Conservation (phyloP, 2,329 filamentous ascomycete species). For the Diaporthe vaccinii region DNA sequence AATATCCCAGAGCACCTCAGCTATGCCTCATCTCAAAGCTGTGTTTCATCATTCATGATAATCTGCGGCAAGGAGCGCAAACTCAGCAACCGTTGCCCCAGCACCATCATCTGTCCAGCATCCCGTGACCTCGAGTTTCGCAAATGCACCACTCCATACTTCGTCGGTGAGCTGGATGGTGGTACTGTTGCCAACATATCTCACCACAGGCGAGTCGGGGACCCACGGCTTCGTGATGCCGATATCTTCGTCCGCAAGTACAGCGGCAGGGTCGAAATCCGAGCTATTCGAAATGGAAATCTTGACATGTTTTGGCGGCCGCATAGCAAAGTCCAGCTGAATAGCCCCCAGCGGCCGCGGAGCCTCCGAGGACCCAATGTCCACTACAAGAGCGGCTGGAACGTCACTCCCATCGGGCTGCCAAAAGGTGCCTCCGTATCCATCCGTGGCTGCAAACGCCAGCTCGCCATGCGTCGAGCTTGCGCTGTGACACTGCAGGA, state of each 20-base stretch:
- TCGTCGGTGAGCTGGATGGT: conserved; percentile 13
- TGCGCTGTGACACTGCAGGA: conserved; percentile 70
- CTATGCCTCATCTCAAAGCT: not conserved
- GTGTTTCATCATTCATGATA: not conserved
- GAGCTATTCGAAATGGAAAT: conserved; percentile 40
- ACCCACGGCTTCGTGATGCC: conserved; percentile 43
- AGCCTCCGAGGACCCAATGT: conserved; percentile 45
- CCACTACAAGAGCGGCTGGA: conserved; percentile 70
- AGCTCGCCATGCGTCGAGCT: conserved; percentile 70
- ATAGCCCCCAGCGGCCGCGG: conserved; percentile 31
- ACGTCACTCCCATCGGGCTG: conserved; percentile 66
- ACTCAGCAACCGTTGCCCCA: conserved; percentile 35
- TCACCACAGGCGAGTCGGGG: conserved; percentile 34
- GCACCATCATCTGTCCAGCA: conserved; percentile 30
- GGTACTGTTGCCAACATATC: conserved; percentile 34
- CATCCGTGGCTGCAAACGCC: conserved; percentile 73
- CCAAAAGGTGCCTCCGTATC: conserved; percentile 74
- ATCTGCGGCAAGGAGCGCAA: conserved; percentile 23
- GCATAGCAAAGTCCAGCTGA: conserved; percentile 39
- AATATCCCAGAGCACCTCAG: conserved; percentile 1
- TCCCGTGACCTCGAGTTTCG: conserved; percentile 34
- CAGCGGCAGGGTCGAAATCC: conserved; percentile 34
- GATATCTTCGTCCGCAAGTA: conserved; percentile 40
- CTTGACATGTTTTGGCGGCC: conserved; percentile 40
- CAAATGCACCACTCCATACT: conserved; percentile 37